phyloP scores from a whole-genome alignment of 2,329 filamentous ascomycete species.

The Colletotrichum endophyticum region DNA sequence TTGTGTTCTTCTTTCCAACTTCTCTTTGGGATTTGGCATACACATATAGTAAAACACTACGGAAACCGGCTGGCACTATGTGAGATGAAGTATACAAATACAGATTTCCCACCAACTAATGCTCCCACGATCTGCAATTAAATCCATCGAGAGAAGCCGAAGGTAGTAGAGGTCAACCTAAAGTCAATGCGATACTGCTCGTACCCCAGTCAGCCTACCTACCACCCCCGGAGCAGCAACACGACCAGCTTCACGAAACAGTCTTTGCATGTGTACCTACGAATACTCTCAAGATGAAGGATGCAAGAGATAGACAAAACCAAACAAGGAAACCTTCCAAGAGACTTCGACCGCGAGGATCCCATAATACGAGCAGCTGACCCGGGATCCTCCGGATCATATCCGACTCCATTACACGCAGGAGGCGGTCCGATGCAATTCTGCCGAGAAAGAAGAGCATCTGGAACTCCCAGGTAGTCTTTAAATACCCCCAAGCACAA shows the following conservation, averaged over 20 bases:
- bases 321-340: accelerated
- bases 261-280: accelerated
- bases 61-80: background rate
- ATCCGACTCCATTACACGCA: no score
- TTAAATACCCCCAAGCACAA: no score
- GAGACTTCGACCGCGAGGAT: background rate
- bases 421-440: no score
- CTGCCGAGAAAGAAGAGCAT: no score
- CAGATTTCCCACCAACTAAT: background rate
- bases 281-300: background rate
- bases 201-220: background rate
- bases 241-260: accelerated
- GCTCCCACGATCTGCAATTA: accelerated
- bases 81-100: background rate
- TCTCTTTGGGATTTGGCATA: accelerated
- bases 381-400: no score
- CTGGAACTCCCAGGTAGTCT: no score
- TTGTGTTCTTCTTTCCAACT: background rate
- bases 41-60: background rate
- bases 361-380: no score
- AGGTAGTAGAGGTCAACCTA: accelerated
- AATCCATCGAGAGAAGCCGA: no score
- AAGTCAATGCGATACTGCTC: background rate
- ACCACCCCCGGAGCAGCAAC: background rate
- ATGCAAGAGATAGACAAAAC: background rate